These are phyloP conservation scores for Thermomyces lanuginosus DNA, from an alignment of 2,329 filamentous ascomycete genomes.

Conservation along the genomic window DNA sequence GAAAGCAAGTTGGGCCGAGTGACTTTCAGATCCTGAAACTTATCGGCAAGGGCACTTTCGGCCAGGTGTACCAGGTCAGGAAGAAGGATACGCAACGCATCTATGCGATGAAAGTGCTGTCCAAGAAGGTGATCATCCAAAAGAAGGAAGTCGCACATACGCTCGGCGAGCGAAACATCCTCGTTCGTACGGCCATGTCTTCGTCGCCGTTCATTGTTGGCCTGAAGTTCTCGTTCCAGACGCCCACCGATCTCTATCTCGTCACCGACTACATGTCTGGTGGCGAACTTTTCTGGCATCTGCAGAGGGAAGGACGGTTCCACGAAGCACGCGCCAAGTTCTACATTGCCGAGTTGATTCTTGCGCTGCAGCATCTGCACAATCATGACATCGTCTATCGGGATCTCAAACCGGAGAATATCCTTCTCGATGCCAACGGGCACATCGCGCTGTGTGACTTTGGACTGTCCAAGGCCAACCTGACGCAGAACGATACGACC, in stretches of 20 bases:
- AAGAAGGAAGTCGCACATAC: slow-evolving; percentile 99
- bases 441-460: slow-evolving; percentile 98
- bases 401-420: slow-evolving; percentile 95
- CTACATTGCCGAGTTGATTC: slow-evolving; percentile 93
- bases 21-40: slow-evolving; percentile 94
- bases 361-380: slow-evolving; percentile 88
- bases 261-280: slow-evolving; percentile 99
- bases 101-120: slow-evolving; percentile 98
- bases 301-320: slow-evolving; percentile 93
- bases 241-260: slow-evolving; percentile 88
- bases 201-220: slow-evolving; percentile 97
- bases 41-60: slow-evolving; percentile 95
- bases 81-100: slow-evolving; percentile 94
- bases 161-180: slow-evolving; percentile 88
- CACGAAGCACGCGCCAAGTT: slow-evolving; percentile 92
- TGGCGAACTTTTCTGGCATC: slow-evolving; percentile 94
- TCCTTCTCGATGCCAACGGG: slow-evolving; percentile 87
- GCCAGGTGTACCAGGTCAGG: slow-evolving; percentile 93
- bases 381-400: slow-evolving; percentile 96
- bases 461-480: slow-evolving; percentile 88
- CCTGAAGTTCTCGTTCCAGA: slow-evolving; percentile 97
- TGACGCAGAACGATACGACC: slow-evolving; percentile 92
- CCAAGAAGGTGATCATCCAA: slow-evolving; percentile 98
- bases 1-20: slow-evolving; percentile 80
- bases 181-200: slow-evolving; percentile 86